Evolutionary conservation across 768 basidiomycete genomes (phyloP).

Genomic region (Tylopilus felleus): DNA sequence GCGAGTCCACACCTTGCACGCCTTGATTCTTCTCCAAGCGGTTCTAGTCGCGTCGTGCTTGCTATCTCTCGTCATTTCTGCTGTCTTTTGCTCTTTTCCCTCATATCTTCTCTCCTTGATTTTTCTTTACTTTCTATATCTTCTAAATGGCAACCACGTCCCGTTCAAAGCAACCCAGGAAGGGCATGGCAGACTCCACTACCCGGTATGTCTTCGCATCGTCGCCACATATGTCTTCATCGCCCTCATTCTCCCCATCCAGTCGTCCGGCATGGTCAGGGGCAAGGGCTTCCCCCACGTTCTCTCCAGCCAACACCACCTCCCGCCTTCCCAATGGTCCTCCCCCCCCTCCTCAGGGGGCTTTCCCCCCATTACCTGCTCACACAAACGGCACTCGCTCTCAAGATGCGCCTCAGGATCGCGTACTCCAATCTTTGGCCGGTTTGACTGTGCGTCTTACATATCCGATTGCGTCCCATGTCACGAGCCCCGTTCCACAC

Average conservation of each 20-base stretch:
- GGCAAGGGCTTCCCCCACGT: conserved; percentile 67
- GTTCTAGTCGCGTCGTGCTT: conserved; percentile 32
- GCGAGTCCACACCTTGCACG: conserved; percentile 21
- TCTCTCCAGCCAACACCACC: conserved; percentile 47
- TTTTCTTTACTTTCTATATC: conserved; percentile 22
- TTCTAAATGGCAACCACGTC: conserved; percentile 58
- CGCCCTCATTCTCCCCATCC: conserved; percentile 12
- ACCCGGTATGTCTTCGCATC: conserved; percentile 43
- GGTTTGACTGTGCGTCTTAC: conserved; percentile 63
- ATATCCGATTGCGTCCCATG: conserved; percentile 6
- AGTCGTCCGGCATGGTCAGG: conserved; percentile 62
- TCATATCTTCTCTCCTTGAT: conserved; percentile 30
- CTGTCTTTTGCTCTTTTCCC: conserved; percentile 26
- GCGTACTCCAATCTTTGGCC: conserved; percentile 59
- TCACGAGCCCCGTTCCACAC: conserved; percentile 13
- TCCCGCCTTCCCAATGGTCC: conserved; percentile 44
- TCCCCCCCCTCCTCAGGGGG: conserved; percentile 33
- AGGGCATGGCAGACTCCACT: conserved; percentile 54
- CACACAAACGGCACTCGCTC: conserved; percentile 48
- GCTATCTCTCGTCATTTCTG: conserved; percentile 37
- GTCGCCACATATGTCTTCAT: conserved; percentile 16
- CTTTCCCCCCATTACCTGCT: conserved; percentile 42
- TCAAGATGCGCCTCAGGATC: conserved; percentile 51
- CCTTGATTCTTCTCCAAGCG: conserved; percentile 20
- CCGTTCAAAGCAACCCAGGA: conserved; percentile 62